Conservation (phyloP, 768 basidiomycete species). For the Ephemerocybe angulata region DNA sequence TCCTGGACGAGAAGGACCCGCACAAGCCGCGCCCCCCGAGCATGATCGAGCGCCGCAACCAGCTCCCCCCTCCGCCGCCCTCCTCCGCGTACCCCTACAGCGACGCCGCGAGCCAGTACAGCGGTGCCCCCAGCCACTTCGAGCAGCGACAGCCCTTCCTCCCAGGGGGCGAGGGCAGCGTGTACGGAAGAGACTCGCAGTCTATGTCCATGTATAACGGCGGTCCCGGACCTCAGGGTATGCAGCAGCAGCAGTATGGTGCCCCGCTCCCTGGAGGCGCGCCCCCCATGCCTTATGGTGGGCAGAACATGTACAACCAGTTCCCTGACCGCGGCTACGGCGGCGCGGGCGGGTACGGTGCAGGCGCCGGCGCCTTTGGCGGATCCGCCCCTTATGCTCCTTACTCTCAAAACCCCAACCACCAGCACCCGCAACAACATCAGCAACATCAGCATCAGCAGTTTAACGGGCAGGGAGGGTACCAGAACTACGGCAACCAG, state of each 20-base stretch:
- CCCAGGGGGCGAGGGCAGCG: neutral
- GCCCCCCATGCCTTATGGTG: constrained; percentile 13
- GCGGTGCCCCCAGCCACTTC: neutral
- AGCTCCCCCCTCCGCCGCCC: neutral
- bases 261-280: constrained; percentile 8
- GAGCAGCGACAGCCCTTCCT: neutral
- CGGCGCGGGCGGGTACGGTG: constrained; percentile 4
- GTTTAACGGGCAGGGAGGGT: neutral
- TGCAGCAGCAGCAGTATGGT: neutral
- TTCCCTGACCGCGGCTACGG: constrained; percentile 5
- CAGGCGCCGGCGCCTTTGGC: constrained; percentile 11
- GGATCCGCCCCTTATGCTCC: constrained; percentile 21
- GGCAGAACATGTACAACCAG: constrained; percentile 8
- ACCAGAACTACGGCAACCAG: neutral
- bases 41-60: constrained; percentile 7
- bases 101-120: constrained; percentile 4
- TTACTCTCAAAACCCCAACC: constrained; percentile 7
- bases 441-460: constrained; percentile 12
- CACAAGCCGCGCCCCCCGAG: constrained; percentile 10
- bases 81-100: constrained; percentile 5
- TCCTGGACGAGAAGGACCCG: constrained; percentile 10
- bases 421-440: constrained; percentile 2
- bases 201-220: neutral
- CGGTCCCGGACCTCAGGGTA: neutral
- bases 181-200: no score